Percentiles rank a stretch among this genome's conserved stretches.
phyloP scores from a whole-genome alignment of 2,329 filamentous ascomycete species.

The Penicillium digitatum region DNA sequence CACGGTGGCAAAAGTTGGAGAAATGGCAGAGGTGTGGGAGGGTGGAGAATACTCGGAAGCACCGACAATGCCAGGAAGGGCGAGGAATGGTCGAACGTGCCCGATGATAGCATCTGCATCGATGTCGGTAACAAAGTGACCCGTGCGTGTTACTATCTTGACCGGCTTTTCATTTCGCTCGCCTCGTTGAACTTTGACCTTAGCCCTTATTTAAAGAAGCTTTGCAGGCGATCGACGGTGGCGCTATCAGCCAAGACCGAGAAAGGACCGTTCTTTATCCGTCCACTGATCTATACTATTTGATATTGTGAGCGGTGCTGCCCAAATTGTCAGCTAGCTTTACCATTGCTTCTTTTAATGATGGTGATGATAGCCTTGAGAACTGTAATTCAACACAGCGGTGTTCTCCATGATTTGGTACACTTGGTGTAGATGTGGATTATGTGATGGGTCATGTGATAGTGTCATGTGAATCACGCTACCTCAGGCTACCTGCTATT shows the following conservation, averaged over 20 bases:
- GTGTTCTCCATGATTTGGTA: neutral
- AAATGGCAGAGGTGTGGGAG: slow-evolving; percentile 5
- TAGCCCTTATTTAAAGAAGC: slow-evolving; percentile 3
- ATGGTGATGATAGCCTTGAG: neutral
- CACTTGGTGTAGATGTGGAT: neutral
- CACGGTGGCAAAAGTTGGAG: neutral
- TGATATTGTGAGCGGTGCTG: neutral
- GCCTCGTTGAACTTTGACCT: neutral
- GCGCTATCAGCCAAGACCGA: slow-evolving; percentile 4
- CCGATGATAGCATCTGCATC: neutral
- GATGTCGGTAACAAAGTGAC: neutral
- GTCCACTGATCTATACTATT: neutral
- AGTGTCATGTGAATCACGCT: neutral
- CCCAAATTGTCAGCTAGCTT: too few species aligned
- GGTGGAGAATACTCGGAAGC: slow-evolving; percentile 11
- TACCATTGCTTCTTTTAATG: neutral
- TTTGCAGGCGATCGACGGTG: slow-evolving; percentile 8
- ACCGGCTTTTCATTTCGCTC: too few species aligned
- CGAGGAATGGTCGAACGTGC: neutral
- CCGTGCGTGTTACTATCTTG: neutral
- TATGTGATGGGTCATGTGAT: neutral
- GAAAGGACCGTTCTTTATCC: neutral
- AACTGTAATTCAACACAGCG: neutral
- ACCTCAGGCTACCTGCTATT: neutral
- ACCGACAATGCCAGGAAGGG: slow-evolving; percentile 9